These are phyloP conservation scores for Colletotrichum siamense DNA, from an alignment of 2,329 filamentous ascomycete genomes.

Conservation along the genomic window DNA sequence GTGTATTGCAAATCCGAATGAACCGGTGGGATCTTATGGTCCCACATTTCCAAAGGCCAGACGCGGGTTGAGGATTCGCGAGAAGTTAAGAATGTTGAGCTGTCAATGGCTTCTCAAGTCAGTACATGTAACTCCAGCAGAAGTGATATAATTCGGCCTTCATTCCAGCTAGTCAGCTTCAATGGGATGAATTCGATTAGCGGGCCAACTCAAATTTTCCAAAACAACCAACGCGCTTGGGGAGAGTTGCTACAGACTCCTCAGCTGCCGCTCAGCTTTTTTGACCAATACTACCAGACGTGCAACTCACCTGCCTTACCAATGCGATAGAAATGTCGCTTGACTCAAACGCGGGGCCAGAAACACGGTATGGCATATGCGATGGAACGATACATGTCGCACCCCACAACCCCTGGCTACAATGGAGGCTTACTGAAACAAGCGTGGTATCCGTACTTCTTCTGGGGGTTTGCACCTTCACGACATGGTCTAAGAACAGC, in stretches of 20 bases:
- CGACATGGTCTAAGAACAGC: not conserved
- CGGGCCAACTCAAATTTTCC: not conserved
- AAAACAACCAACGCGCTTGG: not conserved
- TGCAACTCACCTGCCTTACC: not conserved
- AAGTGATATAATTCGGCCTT: not conserved
- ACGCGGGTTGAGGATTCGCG: not conserved
- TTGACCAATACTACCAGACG: not conserved
- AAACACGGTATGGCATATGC: not conserved
- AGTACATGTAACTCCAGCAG: not conserved
- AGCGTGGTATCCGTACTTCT: not conserved
- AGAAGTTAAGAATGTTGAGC: not conserved
- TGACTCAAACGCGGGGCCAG: not conserved
- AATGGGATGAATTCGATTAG: not conserved
- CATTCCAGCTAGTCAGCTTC: fast-evolving
- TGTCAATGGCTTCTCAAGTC: not conserved
- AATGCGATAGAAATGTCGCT: not conserved
- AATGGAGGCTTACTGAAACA: not conserved
- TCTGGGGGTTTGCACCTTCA: not conserved
- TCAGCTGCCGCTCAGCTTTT: not conserved
- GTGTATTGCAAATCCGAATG: not conserved
- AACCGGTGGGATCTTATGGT: not conserved
- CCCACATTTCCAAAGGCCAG: not conserved
- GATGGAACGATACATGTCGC: not conserved
- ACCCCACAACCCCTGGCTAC: not conserved
- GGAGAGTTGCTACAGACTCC: not conserved